Evolutionary conservation across 1,284 basidiomycete genomes (phyloP), one percentile per base, ranked within the genome.

Genomic region (Sanghuangporus sanghuang): DNA sequence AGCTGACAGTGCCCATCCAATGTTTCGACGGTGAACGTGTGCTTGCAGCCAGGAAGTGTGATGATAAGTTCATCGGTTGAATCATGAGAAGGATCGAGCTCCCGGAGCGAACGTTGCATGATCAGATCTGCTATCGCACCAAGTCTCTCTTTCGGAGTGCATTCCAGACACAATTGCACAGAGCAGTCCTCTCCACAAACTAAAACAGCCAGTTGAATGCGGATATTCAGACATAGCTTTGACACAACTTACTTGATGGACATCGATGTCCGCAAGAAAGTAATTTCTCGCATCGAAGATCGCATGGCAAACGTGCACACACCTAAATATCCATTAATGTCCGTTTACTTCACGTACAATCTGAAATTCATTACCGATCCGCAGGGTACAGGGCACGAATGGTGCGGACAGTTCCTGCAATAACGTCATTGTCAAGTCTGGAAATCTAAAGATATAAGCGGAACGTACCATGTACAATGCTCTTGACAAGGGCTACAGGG

Each of bases 11-110:
- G 74, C 0, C 85, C 86, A 64, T 92, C 89, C 18, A 92, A 76
- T 0, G 86, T 86, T 70, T 89, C 87, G 5, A 89, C 82, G 0
- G 89, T 90, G 71, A 91, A 91, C 0, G 81, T 73, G 69, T 92
- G 89, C 0, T 81, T 68, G 68, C 89, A 92, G 16, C 74, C 75
- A 0, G 79, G 77, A 23, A 89, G 76, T 0, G 85, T 89, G 68
- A 92, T 86, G 23, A 87, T 69, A 5, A 83, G 73, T 50, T 85
- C 81, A 66, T 83, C 80, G 53, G 84, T 60, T 1, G 75, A 73
- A 2, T 73, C 77, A 7, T 69, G 65, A n/a, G 78, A 74, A 0
- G 74, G 71, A 6, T 80, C 73, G 21, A 89, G 69, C 0, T 90
- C 86, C 2, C 67, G 74, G 6, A 90, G 70, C 0, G 78, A 77